Percentiles rank a stretch among this genome's conserved stretches.
These are phyloP conservation scores for Podospora sp. DNA, from an alignment of 495 filamentous ascomycete genomes.

Conservation along the genomic window DNA sequence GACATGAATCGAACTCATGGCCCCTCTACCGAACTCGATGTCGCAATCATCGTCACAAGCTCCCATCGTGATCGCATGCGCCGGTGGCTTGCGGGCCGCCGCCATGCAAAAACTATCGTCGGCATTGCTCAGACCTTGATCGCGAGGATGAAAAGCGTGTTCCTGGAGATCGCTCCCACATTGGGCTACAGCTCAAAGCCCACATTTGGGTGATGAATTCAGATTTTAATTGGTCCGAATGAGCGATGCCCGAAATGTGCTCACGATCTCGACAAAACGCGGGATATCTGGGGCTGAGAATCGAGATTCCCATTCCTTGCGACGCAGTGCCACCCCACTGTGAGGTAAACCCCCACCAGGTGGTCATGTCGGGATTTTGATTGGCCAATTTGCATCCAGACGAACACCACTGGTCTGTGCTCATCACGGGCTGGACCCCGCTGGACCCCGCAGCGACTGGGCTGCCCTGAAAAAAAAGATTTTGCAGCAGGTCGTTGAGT, in stretches of 20 bases:
- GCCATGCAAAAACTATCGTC: too few relatives aligned
- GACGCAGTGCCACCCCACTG: slow-evolving; percentile 9
- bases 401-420: slow-evolving; percentile 16
- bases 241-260: neutral
- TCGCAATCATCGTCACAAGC: too few relatives aligned
- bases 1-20: too few relatives aligned
- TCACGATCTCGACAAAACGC: slow-evolving; percentile 1
- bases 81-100: too few relatives aligned
- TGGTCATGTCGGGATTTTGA: slow-evolving; percentile 10
- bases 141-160: too few relatives aligned
- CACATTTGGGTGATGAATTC: neutral
- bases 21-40: too few relatives aligned
- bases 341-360: slow-evolving; percentile 14
- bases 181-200: too few relatives aligned
- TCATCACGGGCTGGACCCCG: neutral
- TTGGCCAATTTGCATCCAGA: slow-evolving; percentile 27
- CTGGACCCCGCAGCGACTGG: slow-evolving; percentile 30
- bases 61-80: too few relatives aligned
- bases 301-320: slow-evolving; percentile 16
- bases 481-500: slow-evolving; percentile 20
- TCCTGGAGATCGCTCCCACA: too few relatives aligned
- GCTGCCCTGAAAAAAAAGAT: slow-evolving; percentile 28
- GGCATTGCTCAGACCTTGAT: too few relatives aligned
- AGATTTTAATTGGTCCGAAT: neutral
- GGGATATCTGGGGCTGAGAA: slow-evolving; percentile 24